Base-by-base conservation (phyloP, 192 early-diverging fungal genomes). In the Backusella luteola region DNA sequence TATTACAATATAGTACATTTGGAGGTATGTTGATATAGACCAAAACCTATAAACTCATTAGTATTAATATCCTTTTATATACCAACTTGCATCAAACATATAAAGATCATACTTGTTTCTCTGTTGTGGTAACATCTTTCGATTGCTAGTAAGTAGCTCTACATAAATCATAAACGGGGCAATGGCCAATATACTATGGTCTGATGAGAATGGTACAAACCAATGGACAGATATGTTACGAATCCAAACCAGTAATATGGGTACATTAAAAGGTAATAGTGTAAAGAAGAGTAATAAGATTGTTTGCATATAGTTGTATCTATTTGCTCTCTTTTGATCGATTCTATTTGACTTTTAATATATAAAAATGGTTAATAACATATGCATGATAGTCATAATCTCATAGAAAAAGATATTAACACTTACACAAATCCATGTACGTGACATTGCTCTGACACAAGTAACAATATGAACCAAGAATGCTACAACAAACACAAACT, bases 191-290 rank as follows among this genome's bases (percentile, higher is more conserved):
- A 90, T 72, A 70, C 79, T 90, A 74, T 95, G 92, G 69, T 93
- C 92, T 2, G 92, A 93, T 17, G 93, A 90, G 15, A 93, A 92
- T 14, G 93, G 92, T 34, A 90, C 93, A 74, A 90, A 92, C 93
- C 93, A 95, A 73, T 91, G 79, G 9, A 95, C 93, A 21, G 91
- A 89, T 41, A 95, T 75, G 73, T 95, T 95, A 32, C 92, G 84
- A 71, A 93, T 90, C 93, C 93, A 95, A 5, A 95, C 92, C 72
- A 93, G 84, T 9, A 95, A 82, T 67, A 92, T 91, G 0, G 93
- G 92, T n/a, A 86, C 76, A 79, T 90, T 93, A 75, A 91, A 93
- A 17, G 93, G 93, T 21, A 95, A 79, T 23, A 92, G 80, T 56
- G 87, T 87, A 67, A 93, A 89, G 75, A 92, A 87, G 73, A 95